A percentile compares a stretch with the other conserved stretches of the same genome.
Evolutionary conservation across 2,329 filamentous ascomycete species (phyloP).

Genomic region (Alternaria ventricosa): DNA sequence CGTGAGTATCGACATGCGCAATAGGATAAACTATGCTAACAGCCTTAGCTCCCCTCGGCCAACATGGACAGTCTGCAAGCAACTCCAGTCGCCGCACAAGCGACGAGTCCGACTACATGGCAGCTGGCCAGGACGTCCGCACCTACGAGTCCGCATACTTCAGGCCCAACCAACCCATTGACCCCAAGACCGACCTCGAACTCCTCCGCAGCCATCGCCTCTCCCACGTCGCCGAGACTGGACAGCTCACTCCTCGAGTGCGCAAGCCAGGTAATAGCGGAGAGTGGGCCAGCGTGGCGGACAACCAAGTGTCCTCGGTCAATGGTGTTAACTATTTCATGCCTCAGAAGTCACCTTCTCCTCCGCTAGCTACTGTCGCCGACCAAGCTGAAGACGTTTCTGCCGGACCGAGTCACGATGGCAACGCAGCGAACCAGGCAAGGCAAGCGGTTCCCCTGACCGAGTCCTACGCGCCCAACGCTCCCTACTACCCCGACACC

Average conservation of each 20-base stretch:
- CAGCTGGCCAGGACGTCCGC: slow-evolving; percentile 31
- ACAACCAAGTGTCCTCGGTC: slow-evolving; percentile 36
- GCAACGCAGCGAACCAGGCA: slow-evolving; percentile 30
- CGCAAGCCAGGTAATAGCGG: slow-evolving; percentile 47
- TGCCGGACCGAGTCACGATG: slow-evolving; percentile 28
- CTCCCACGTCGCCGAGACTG: slow-evolving; percentile 59
- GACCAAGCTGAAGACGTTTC: slow-evolving; percentile 23
- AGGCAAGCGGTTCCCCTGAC: slow-evolving; percentile 44
- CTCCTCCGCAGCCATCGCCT: slow-evolving; percentile 56
- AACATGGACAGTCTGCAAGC: slow-evolving; percentile 27
- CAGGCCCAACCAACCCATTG: slow-evolving; percentile 35
- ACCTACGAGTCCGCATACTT: slow-evolving; percentile 47
- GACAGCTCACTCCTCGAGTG: slow-evolving; percentile 53
- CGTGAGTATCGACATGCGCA: slow-evolving; percentile 26
- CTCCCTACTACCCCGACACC: slow-evolving; percentile 41
- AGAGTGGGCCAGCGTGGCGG: slow-evolving; percentile 48
- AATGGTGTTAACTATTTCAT: slow-evolving; percentile 49
- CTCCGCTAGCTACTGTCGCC: slow-evolving; percentile 32
- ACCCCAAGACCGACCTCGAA: slow-evolving; percentile 46
- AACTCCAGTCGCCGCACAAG: slow-evolving; percentile 43
- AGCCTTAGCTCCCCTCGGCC: slow-evolving; percentile 25
- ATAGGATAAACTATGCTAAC: slow-evolving; percentile 4
- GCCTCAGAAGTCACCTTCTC: slow-evolving; percentile 47
- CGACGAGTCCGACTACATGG: slow-evolving; percentile 47
- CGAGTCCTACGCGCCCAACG: slow-evolving; percentile 47